Evolutionary conservation across 208 protist genomes (phyloP).

Genomic region (Crithidia thermophila): DNA sequence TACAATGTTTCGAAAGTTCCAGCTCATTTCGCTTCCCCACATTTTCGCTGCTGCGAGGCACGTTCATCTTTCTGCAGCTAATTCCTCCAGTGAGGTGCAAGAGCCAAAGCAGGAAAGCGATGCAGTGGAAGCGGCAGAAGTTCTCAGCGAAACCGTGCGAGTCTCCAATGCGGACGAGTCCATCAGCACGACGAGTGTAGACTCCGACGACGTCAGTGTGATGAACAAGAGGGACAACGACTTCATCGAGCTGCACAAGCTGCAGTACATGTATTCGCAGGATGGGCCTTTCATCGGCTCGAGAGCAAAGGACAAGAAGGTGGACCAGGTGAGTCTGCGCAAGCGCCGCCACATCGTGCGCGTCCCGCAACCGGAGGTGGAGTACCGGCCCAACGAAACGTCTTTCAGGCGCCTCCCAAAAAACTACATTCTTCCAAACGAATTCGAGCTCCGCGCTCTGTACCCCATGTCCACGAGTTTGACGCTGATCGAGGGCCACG

Average conservation of each 20-base stretch:
- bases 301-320: conserved; percentile 49
- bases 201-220: conserved; percentile 43
- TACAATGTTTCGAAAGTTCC: conserved; percentile 10
- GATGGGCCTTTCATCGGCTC: conserved; percentile 84
- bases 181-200: conserved; percentile 32
- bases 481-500: conserved; percentile 66
- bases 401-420: conserved; percentile 82
- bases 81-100: not conserved
- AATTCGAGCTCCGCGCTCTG: conserved; percentile 79
- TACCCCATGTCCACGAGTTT: conserved; percentile 82
- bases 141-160: conserved; percentile 50
- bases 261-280: conserved; percentile 83
- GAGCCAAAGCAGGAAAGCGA: not conserved
- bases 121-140: conserved; percentile 38
- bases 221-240: conserved; percentile 50
- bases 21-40: not conserved
- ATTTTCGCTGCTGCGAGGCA: not conserved
- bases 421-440: conserved; percentile 72
- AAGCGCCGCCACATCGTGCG: conserved; percentile 63
- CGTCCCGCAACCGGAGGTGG: conserved; percentile 71
- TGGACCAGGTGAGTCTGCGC: conserved; percentile 45
- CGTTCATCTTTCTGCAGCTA: not conserved
- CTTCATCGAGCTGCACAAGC: conserved; percentile 62
- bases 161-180: not conserved
- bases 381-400: conserved; percentile 77